These are phyloP conservation scores for Dichomitus squalens DNA, from an alignment of 1,284 basidiomycete species.

Conservation along the genomic window DNA sequence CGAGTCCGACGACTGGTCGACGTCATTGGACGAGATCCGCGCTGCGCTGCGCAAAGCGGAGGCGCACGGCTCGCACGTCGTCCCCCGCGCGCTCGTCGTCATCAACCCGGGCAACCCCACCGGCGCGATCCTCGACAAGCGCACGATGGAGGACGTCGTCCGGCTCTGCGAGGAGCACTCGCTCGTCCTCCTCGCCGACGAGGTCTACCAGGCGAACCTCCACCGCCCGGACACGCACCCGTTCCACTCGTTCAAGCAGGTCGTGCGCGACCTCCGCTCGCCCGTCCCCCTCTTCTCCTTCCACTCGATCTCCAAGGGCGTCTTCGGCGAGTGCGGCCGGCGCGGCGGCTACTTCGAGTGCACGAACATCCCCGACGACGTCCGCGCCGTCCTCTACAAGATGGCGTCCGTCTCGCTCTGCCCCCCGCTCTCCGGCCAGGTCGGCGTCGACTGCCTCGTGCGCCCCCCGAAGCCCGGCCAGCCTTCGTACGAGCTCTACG, in stretches of 20 bases:
- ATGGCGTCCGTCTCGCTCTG: slow-evolving; percentile 91
- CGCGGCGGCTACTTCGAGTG: slow-evolving; percentile 94
- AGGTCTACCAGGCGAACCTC: slow-evolving; percentile 94
- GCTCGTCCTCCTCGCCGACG: slow-evolving; percentile 92
- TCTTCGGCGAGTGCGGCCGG: slow-evolving; percentile 91
- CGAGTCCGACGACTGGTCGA: slow-evolving; percentile 83
- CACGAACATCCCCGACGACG: slow-evolving; percentile 75
- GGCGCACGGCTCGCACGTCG: slow-evolving; percentile 53
- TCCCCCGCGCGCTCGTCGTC: slow-evolving; percentile 83
- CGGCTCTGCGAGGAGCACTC: slow-evolving; percentile 81
- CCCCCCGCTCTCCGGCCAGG: slow-evolving; percentile 86
- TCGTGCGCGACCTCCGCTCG: slow-evolving; percentile 65
- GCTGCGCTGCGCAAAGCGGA: slow-evolving; percentile 70
- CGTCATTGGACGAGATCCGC: slow-evolving; percentile 74
- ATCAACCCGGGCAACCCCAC: slow-evolving; percentile 98
- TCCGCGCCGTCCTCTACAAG: slow-evolving; percentile 90
- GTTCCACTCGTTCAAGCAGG: slow-evolving; percentile 92
- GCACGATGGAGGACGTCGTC: slow-evolving; percentile 76
- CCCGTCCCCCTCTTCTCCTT: slow-evolving; percentile 85
- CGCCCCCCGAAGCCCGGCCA: slow-evolving; percentile 80
- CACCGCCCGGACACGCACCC: slow-evolving; percentile 69
- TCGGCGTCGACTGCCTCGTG: slow-evolving; percentile 91
- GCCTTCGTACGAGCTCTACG: slow-evolving; percentile 77
- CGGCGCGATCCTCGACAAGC: slow-evolving; percentile 75
- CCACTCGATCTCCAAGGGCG: slow-evolving; percentile 96